A percentile compares a stretch with the other conserved stretches of the same genome.
phyloP scores from a whole-genome alignment of 1,284 basidiomycete species.

The Amylostereum areolatum region DNA sequence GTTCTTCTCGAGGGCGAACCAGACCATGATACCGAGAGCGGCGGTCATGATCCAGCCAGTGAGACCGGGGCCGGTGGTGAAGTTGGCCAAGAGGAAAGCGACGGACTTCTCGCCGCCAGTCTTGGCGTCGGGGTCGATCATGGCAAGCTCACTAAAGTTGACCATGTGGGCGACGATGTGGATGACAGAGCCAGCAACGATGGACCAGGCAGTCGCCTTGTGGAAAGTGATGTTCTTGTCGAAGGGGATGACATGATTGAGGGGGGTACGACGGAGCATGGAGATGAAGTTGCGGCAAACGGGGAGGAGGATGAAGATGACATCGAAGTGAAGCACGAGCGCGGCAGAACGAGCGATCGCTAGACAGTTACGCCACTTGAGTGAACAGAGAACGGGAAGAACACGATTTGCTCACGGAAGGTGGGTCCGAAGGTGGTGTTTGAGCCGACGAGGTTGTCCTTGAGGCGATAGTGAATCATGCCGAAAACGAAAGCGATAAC shows the following conservation, averaged over 20 bases:
- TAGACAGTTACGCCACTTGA: conserved; percentile 20
- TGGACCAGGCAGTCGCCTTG: conserved; percentile 84
- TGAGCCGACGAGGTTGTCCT: conserved; percentile 65
- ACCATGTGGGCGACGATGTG: conserved; percentile 77
- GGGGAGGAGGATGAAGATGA: conserved; percentile 85
- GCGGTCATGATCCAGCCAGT: conserved; percentile 90
- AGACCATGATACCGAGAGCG: conserved; percentile 71
- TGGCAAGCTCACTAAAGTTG: conserved; percentile 70
- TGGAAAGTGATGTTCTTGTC: conserved; percentile 88
- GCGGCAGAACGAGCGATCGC: conserved; percentile 81
- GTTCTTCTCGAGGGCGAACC: conserved; percentile 77
- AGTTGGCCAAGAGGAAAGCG: conserved; percentile 72
- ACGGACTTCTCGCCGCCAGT: conserved; percentile 49
- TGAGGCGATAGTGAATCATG: conserved; percentile 68
- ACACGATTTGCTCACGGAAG: conserved; percentile 67
- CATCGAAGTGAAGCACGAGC: conserved; percentile 81
- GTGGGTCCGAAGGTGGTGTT: conserved; percentile 66
- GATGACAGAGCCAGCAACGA: conserved; percentile 67
- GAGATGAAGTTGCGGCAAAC: conserved; percentile 91
- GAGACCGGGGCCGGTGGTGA: conserved; percentile 80
- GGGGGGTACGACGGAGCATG: conserved; percentile 70
- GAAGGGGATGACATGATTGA: conserved; percentile 83
- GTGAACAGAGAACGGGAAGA: background rate
- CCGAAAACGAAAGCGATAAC: conserved; percentile 69
- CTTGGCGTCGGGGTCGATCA: conserved; percentile 44